phyloP scores from a whole-genome alignment of 1,284 basidiomycete species.

The Cutaneotrichosporon mucoides region DNA sequence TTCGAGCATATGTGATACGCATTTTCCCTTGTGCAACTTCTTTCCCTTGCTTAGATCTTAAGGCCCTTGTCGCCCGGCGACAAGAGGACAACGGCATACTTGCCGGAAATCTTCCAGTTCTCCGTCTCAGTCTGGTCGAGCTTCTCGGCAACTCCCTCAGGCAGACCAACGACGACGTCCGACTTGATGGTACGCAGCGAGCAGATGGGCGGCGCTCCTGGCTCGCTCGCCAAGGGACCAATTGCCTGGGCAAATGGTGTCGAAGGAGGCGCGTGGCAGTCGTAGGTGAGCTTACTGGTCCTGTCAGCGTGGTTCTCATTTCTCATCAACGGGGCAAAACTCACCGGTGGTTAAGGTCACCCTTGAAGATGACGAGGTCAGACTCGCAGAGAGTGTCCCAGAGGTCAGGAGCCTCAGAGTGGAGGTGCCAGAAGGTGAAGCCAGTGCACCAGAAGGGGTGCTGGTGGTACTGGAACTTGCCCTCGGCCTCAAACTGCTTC shows the following conservation, averaged over 20 bases:
- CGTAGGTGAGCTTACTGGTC: constrained; percentile 68
- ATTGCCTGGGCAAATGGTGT: constrained; percentile 90
- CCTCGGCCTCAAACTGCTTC: constrained; percentile 95
- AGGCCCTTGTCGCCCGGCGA: neutral
- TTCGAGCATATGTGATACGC: neutral
- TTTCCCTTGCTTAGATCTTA: neutral
- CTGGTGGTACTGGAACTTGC: constrained; percentile 89
- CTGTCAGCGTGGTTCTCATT: constrained; percentile 34
- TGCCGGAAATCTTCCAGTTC: constrained; percentile 96
- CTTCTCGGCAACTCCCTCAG: constrained; percentile 62
- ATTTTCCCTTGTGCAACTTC: neutral
- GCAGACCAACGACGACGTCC: constrained; percentile 67
- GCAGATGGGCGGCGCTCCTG: constrained; percentile 82
- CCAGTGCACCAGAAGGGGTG: constrained; percentile 93
- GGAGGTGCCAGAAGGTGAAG: constrained; percentile 83
- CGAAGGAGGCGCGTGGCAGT: constrained; percentile 84
- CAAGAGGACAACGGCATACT: constrained; percentile 59
- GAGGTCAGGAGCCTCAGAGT: constrained; percentile 83
- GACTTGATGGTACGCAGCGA: constrained; percentile 85
- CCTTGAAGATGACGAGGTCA: constrained; percentile 94
- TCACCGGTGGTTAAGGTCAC: constrained; percentile 79
- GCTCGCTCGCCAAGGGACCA: constrained; percentile 82
- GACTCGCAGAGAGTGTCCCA: constrained; percentile 88
- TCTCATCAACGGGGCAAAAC: neutral
- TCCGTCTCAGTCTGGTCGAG: constrained; percentile 75